Percentiles rank a stretch among this genome's conserved stretches.
Conservation (phyloP, 345 rosid species). For the Brassica nigra region DNA sequence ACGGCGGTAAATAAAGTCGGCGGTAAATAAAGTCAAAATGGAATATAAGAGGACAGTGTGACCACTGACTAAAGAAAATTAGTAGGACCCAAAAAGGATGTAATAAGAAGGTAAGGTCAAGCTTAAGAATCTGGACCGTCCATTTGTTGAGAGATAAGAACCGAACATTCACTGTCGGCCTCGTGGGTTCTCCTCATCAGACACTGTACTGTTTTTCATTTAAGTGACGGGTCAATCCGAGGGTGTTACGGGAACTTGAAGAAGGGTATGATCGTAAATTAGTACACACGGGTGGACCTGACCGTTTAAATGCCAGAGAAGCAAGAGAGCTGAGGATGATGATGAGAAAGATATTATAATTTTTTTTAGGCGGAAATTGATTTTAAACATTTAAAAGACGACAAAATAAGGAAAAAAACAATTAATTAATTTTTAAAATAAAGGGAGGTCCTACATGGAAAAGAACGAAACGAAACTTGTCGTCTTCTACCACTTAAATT, state of each 20-base stretch:
- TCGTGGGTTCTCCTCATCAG: conserved; percentile 23
- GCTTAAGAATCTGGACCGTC: conserved; percentile 3
- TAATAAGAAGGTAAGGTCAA: conserved; percentile 1
- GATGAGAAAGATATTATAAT: background rate
- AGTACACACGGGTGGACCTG: conserved; percentile 1
- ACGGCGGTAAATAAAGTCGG: conserved; percentile 33
- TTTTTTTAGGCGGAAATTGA: background rate
- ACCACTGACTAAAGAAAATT: conserved; percentile 11
- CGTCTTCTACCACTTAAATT: conserved; percentile 39
- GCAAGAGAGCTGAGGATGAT: background rate
- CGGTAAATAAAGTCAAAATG: conserved; percentile 25
- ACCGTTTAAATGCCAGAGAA: conserved; percentile 30
- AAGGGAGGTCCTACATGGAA: conserved; percentile 13
- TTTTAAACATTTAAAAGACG: conserved; percentile 1
- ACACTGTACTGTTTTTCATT: conserved; percentile 21
- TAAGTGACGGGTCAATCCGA: background rate
- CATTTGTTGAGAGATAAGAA: conserved; percentile 10
- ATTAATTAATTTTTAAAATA: background rate
- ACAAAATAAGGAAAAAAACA: background rate
- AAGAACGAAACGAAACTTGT: conserved; percentile 36
- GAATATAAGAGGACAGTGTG: conserved; percentile 19
- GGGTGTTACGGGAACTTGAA: background rate
- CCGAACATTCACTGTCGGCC: conserved; percentile 34
- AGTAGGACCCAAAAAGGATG: conserved; percentile 13
- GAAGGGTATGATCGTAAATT: conserved; percentile 11